Percentiles rank a stretch among this genome's conserved stretches.
These are phyloP conservation scores for Fusarium sublunatum DNA, from an alignment of 2,329 filamentous ascomycete genomes.

Conservation along the genomic window DNA sequence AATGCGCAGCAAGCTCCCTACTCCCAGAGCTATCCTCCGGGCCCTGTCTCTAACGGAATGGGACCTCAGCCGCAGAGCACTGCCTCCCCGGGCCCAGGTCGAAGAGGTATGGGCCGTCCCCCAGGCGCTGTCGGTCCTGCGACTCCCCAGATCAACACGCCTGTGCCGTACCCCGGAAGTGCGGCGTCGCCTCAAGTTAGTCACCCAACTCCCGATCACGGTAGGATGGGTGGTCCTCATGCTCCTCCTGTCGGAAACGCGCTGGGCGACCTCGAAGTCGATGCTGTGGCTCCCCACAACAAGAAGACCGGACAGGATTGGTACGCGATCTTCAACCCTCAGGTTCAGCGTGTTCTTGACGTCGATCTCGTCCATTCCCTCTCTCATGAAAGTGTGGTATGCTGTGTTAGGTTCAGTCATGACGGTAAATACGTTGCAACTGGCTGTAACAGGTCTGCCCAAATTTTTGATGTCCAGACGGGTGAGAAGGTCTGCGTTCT, in stretches of 20 bases:
- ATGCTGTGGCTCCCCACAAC: constrained; percentile 83
- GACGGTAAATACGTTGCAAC: constrained; percentile 97
- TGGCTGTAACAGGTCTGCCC: constrained; percentile 97
- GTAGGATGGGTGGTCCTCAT: constrained; percentile 63
- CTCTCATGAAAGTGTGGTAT: constrained; percentile 94
- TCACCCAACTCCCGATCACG: constrained; percentile 81
- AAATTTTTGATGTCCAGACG: constrained; percentile 93
- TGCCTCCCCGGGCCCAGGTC: constrained; percentile 85
- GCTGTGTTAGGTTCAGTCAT: constrained; percentile 95
- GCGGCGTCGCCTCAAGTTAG: constrained; percentile 87
- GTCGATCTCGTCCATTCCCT: constrained; percentile 95
- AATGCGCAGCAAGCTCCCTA: constrained; percentile 77
- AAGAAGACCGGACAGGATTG: constrained; percentile 93
- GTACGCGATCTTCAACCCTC: constrained; percentile 97
- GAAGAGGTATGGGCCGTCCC: constrained; percentile 76
- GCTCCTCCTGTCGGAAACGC: constrained; percentile 67
- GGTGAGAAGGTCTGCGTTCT: constrained; percentile 90
- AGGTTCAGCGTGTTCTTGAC: constrained; percentile 87
- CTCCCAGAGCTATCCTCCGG: constrained; percentile 74
- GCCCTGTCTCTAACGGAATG: constrained; percentile 74
- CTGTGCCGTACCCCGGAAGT: constrained; percentile 85
- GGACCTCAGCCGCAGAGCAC: constrained; percentile 85
- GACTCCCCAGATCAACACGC: constrained; percentile 91
- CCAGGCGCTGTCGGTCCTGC: constrained; percentile 74
- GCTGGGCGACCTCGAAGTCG: constrained; percentile 86